These are phyloP conservation scores for Ophiostoma sp. DNA, from an alignment of 2,329 filamentous ascomycete species.

Conservation along the genomic window DNA sequence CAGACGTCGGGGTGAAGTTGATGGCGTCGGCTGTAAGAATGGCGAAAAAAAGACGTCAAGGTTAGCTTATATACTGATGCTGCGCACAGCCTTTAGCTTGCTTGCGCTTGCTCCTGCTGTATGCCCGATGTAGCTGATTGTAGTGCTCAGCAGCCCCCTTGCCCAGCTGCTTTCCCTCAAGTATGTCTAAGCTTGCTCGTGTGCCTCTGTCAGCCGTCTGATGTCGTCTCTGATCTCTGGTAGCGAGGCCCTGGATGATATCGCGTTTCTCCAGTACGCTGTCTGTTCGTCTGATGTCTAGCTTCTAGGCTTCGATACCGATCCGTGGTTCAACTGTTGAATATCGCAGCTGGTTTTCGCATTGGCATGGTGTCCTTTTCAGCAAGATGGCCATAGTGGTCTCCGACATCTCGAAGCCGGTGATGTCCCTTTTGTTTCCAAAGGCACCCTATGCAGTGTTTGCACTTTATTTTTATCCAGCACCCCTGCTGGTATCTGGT, in stretches of 20 bases:
- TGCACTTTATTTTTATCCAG: constrained; percentile 5
- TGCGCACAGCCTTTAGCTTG: background rate
- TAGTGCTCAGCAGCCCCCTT: background rate
- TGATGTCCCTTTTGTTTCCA: background rate
- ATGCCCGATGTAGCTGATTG: background rate
- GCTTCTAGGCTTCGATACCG: background rate
- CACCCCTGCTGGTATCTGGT: constrained; percentile 13
- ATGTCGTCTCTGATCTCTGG: background rate
- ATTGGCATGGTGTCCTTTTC: background rate
- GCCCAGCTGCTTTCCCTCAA: background rate
- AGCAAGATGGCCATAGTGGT: no score
- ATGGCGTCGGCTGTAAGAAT: constrained; percentile 33
- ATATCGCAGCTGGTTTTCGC: background rate
- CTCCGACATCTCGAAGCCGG: background rate
- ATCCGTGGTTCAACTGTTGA: background rate
- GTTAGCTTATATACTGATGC: constrained; percentile 3
- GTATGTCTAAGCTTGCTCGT: no score
- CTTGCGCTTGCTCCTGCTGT: background rate
- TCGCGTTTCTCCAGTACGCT: background rate
- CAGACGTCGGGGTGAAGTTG: constrained; percentile 47
- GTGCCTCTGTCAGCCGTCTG: background rate
- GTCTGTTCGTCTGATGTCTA: background rate
- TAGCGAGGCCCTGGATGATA: background rate
- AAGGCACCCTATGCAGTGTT: background rate
- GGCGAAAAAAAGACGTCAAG: background rate